Evolutionary conservation across 1,284 basidiomycete species (phyloP).

Genomic region (Agroathelia rolfsii): DNA sequence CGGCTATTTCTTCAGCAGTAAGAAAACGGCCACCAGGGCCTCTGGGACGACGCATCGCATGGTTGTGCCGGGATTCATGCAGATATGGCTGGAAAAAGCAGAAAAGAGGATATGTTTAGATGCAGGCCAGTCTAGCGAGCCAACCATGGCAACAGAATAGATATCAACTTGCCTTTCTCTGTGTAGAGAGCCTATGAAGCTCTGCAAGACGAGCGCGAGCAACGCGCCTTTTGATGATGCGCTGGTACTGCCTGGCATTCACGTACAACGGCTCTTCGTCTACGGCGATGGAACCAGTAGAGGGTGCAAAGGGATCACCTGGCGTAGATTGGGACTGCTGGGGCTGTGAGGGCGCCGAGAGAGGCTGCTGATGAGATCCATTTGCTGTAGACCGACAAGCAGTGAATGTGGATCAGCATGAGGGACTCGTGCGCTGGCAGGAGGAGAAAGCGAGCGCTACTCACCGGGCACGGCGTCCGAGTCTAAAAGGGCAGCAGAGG

Average conservation of each 20-base stretch:
- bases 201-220: slow-evolving; percentile 86
- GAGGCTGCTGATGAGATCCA: no score
- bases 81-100: slow-evolving; percentile 70
- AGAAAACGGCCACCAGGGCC: slow-evolving; percentile 96
- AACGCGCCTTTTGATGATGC: slow-evolving; percentile 86
- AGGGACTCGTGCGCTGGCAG: no score
- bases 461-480: no score
- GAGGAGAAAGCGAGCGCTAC: no score
- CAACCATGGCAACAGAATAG: slow-evolving; percentile 7
- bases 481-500: no score
- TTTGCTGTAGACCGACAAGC: no score
- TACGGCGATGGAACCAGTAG: no score
- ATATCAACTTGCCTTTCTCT: slow-evolving; percentile 67
- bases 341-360: no score
- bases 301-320: no score
- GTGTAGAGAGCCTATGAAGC: slow-evolving; percentile 81
- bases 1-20: slow-evolving; percentile 86
- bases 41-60: slow-evolving; percentile 92
- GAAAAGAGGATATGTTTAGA: slow-evolving; percentile 1
- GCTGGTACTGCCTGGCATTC: slow-evolving; percentile 95
- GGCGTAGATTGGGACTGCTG: no score
- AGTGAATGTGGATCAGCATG: no score
- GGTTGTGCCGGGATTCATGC: slow-evolving; percentile 94
- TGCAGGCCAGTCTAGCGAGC: background rate
- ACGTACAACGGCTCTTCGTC: slow-evolving; percentile 96